Base-by-base conservation (phyloP, 1,284 basidiomycete species). In the Tilletia horrida region DNA sequence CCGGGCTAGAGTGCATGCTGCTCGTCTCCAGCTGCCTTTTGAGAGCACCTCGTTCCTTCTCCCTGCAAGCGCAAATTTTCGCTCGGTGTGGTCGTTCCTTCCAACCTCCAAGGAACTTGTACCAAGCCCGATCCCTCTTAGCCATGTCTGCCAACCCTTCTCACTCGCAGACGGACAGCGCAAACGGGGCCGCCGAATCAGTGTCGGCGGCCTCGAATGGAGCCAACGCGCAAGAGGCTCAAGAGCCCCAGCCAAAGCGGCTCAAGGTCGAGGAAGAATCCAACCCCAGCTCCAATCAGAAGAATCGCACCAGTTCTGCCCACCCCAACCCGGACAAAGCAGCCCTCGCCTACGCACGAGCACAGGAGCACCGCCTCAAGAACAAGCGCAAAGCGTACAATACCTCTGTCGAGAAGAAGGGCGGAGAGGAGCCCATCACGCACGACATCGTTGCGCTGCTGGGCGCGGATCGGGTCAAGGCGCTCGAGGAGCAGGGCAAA, bases 381-480 rank as follows among this genome's bases (percentile, higher is more conserved):
- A 68, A 78, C 61, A 73, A 77, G 57, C 73, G 75, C 62, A 78
- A 78, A 42, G 72, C 75, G 55, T 76, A 78, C 45, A 64, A 67
- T 45, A 74, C 72, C 62, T 69, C 75, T 27, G 70, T 80, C 27
- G 64, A 64, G 18, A 81, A 81, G 66, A 76, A 73, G 1, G 79
- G 79, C 2, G 73, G 27, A 6, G 27, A 76, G 11, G 78, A 80
- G 44, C 79, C 79, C 14, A 76, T 81, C 66, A 70, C 71, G 31
- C 80, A 75, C 48, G 79, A 81, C 67, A 78, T 80, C 43, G 64
- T 74, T 9, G 74, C 73, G 11, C 66, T 81, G 57, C 67, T 81
- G 13, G 76, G 77, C 18, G 31, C 66, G 16, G 70, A 71, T 44
- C 71, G 67, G 35, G 71, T 80, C 0, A 70, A 74, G 27, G 70